Evolutionary conservation across 768 basidiomycete species (phyloP).

Genomic region (Trametes elegans): DNA sequence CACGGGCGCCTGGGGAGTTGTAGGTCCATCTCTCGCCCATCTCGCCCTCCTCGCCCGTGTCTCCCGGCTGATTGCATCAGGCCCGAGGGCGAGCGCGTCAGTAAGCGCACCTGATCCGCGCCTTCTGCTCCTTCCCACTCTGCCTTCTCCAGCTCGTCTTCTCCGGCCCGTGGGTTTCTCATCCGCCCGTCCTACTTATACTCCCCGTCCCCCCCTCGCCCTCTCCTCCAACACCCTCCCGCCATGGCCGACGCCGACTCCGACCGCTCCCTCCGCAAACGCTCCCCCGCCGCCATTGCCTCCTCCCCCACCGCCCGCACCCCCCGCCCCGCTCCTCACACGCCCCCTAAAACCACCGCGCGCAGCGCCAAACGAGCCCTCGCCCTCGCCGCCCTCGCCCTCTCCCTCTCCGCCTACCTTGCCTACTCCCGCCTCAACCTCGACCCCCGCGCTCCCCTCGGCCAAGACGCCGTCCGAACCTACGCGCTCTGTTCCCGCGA

Average conservation of each 20-base stretch:
- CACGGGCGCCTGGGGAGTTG: conserved; percentile 8
- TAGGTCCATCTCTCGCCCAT: not conserved
- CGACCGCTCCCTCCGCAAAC: conserved; percentile 25
- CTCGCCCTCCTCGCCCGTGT: not conserved
- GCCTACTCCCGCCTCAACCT: not conserved
- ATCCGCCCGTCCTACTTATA: too few species aligned
- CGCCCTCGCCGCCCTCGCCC: conserved; percentile 22
- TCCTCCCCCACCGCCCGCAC: not conserved
- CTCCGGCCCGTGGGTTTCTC: too few species aligned
- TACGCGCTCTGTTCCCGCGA: conserved; percentile 66
- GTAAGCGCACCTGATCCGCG: too few species aligned
- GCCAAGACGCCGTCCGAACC: too few species aligned
- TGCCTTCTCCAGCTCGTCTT: too few species aligned
- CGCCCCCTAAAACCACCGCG: not conserved
- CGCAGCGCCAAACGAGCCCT: conserved; percentile 8
- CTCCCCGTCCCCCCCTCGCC: not conserved
- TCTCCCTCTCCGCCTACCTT: conserved; percentile 21
- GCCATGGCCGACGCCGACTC: conserved; percentile 19
- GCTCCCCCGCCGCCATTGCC: conserved; percentile 9
- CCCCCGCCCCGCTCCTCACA: not conserved
- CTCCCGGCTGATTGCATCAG: not conserved
- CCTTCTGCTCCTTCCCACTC: too few species aligned
- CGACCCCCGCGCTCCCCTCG: conserved; percentile 17
- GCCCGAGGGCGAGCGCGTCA: not conserved
- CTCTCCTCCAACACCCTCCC: not conserved